These are phyloP conservation scores for Baudoinia panamericana DNA, from an alignment of 495 filamentous ascomycete species.

Conservation along the genomic window DNA sequence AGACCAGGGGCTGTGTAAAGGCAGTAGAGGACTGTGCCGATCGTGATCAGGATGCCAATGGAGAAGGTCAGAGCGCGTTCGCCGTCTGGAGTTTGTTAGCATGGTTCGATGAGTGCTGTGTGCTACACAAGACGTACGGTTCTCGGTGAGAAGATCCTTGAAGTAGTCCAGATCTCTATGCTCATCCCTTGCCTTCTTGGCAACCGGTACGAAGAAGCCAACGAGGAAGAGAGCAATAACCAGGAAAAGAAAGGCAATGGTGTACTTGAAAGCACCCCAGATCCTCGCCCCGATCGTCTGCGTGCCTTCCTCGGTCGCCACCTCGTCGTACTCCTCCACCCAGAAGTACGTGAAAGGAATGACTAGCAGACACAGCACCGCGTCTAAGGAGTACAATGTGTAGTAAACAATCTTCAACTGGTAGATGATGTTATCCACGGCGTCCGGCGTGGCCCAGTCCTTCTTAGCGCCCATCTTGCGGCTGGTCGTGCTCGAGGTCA, in stretches of 20 bases:
- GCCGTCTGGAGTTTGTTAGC: slow-evolving; percentile 46
- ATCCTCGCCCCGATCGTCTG: slow-evolving; percentile 55
- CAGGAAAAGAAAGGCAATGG: slow-evolving; percentile 66
- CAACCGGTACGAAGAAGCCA: slow-evolving; percentile 82
- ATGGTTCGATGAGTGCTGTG: background rate
- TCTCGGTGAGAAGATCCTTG: slow-evolving; percentile 67
- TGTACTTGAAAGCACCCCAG: slow-evolving; percentile 82
- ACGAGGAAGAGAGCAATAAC: slow-evolving; percentile 74
- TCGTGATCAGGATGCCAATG: slow-evolving; percentile 67
- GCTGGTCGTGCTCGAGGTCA: slow-evolving; percentile 77
- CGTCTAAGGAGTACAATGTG: slow-evolving; percentile 79
- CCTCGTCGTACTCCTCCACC: slow-evolving; percentile 92
- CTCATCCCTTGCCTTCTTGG: slow-evolving; percentile 36
- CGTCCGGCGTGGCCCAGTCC: slow-evolving; percentile 77
- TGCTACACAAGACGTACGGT: slow-evolving; percentile 42
- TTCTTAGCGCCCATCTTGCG: slow-evolving; percentile 70
- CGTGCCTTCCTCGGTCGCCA: slow-evolving; percentile 61
- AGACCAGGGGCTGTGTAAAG: slow-evolving; percentile 82
- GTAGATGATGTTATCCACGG: slow-evolving; percentile 59
- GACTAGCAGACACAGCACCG: slow-evolving; percentile 75
- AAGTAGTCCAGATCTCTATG: slow-evolving; percentile 79
- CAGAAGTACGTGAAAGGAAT: slow-evolving; percentile 96
- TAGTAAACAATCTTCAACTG: slow-evolving; percentile 87
- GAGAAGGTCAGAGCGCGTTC: slow-evolving; percentile 85
- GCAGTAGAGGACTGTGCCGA: slow-evolving; percentile 73